Percentiles rank a stretch among this genome's conserved stretches.
phyloP scores from a whole-genome alignment of 495 filamentous ascomycete genomes.

The Aspergillus panamensis region DNA sequence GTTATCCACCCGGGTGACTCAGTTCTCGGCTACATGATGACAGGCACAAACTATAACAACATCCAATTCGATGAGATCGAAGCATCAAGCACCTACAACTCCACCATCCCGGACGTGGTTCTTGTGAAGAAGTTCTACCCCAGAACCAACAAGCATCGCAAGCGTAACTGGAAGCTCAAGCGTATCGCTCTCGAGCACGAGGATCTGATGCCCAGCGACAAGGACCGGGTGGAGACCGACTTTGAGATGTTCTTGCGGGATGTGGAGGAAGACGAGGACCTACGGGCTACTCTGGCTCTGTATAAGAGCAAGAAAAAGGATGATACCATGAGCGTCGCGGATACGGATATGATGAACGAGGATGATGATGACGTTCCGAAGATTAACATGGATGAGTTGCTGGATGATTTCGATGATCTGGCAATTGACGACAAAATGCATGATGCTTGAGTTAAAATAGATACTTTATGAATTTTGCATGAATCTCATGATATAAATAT shows the following conservation, averaged over 20 bases:
- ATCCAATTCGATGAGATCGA: constrained; percentile 75
- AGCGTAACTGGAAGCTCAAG: constrained; percentile 86
- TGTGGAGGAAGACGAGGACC: constrained; percentile 90
- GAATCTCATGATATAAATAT: background rate
- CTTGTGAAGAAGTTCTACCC: constrained; percentile 96
- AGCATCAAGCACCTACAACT: constrained; percentile 61
- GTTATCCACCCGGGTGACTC: constrained; percentile 87
- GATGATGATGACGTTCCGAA: constrained; percentile 65
- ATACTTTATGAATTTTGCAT: background rate
- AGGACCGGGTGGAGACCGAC: constrained; percentile 78
- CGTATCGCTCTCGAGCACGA: constrained; percentile 88
- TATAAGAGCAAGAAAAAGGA: constrained; percentile 64
- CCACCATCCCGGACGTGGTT: constrained; percentile 83
- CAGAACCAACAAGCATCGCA: constrained; percentile 75
- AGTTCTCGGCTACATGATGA: constrained; percentile 85
- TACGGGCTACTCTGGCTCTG: constrained; percentile 75
- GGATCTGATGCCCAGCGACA: constrained; percentile 51
- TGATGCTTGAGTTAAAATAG: constrained; percentile 7
- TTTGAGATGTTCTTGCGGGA: constrained; percentile 97
- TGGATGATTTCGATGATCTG: constrained; percentile 87
- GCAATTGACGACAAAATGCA: constrained; percentile 53
- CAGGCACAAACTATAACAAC: constrained; percentile 89
- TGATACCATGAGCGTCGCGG: constrained; percentile 29
- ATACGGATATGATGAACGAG: constrained; percentile 58
- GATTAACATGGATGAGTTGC: constrained; percentile 77